Conservation (phyloP, 1,284 basidiomycete genomes). For the Erythrobasidium hasegawianum region DNA sequence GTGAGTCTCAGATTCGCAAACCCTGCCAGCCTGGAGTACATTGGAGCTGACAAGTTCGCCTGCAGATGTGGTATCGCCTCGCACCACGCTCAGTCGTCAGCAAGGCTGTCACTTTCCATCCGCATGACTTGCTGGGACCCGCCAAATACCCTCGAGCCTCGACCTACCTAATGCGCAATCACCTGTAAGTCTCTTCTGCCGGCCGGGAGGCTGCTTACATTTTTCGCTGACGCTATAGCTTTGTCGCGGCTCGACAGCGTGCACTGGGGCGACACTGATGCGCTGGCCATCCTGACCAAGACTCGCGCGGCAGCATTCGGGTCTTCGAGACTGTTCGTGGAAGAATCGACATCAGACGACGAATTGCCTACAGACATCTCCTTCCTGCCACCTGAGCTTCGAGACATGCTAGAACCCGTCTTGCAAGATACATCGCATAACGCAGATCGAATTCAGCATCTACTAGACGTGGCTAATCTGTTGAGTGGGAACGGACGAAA, state of each 20-base stretch:
- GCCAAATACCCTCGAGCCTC: conserved; percentile 24
- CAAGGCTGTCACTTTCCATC: conserved; percentile 32
- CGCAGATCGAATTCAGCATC: conserved; percentile 31
- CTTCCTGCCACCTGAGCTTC: conserved; percentile 18
- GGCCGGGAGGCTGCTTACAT: too few species aligned
- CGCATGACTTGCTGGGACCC: conserved; percentile 30
- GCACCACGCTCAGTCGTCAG: conserved; percentile 30
- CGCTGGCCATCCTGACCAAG: conserved; percentile 25
- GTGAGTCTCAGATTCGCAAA: too few species aligned
- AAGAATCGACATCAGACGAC: conserved; percentile 32
- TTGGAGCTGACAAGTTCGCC: too few species aligned
- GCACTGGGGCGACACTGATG: conserved; percentile 32
- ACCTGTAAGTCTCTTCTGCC: conserved; percentile 14
- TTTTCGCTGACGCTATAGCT: not conserved
- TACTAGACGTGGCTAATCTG: conserved; percentile 22
- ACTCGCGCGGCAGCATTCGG: conserved; percentile 22
- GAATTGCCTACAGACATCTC: conserved; percentile 21
- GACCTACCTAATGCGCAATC: conserved; percentile 33
- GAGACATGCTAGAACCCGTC: conserved; percentile 20
- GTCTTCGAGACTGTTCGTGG: conserved; percentile 24
- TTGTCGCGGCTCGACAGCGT: conserved; percentile 4
- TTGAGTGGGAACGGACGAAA: conserved; percentile 33
- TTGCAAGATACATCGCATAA: conserved; percentile 33
- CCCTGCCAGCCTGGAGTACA: too few species aligned
- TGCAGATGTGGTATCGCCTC: conserved; percentile 33